Percentiles rank a stretch among this genome's conserved stretches.
These are phyloP conservation scores for Musa schizocarpa DNA, from an alignment of 176 grass and related monocot genomes.

Conservation along the genomic window DNA sequence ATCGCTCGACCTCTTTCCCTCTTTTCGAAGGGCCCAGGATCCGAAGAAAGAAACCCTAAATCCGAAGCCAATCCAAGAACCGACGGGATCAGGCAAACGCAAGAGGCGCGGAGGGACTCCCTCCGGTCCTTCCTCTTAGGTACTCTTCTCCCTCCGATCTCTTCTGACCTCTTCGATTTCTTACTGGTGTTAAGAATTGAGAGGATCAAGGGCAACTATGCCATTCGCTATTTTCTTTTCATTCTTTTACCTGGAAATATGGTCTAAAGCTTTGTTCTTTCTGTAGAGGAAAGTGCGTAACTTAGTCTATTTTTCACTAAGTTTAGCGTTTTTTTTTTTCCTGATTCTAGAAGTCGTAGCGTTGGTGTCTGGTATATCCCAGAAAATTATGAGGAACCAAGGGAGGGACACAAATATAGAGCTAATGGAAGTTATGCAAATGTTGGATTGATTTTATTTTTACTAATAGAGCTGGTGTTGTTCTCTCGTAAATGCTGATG, in stretches of 20 bases:
- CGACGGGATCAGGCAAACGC: background rate
- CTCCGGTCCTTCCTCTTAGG: background rate
- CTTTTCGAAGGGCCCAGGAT: background rate
- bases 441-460: background rate
- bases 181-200: background rate
- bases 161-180: too few relatives aligned
- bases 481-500: background rate
- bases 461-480: background rate
- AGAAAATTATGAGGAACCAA: too few relatives aligned
- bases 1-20: too few relatives aligned
- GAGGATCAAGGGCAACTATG: too few relatives aligned
- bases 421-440: background rate
- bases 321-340: too few relatives aligned
- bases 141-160: background rate
- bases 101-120: background rate
- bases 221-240: background rate
- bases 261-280: too few relatives aligned
- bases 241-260: background rate
- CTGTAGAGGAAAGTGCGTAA: too few relatives aligned
- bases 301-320: too few relatives aligned
- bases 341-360: too few relatives aligned
- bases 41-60: background rate
- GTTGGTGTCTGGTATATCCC: too few relatives aligned
- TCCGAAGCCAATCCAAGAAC: background rate
- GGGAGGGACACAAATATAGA: too few relatives aligned